Conservation (phyloP, 345 rosid genomes). For the Firmiana major region DNA sequence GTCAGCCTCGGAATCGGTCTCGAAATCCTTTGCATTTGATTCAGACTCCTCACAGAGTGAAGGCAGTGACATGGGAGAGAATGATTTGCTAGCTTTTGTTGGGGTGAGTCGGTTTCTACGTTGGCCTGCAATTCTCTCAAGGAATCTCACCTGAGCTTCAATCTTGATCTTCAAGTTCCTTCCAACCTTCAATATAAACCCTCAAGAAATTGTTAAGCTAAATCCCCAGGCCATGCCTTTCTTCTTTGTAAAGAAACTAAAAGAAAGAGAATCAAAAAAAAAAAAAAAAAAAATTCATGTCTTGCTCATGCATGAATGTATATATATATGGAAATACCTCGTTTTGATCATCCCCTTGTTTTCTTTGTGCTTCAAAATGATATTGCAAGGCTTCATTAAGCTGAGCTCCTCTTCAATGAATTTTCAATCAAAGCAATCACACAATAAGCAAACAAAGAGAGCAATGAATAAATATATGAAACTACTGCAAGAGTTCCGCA, state of each 20-base stretch:
- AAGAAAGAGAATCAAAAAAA: no score
- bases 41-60: conserved; percentile 50
- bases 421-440: not conserved
- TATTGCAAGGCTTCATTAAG: conserved; percentile 45
- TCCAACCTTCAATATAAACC: conserved; percentile 31
- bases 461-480: not conserved
- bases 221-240: not conserved
- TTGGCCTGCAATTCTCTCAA: conserved; percentile 37
- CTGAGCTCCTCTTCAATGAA: conserved; percentile 42
- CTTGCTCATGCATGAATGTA: not conserved
- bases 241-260: not conserved
- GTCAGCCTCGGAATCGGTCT: conserved; percentile 34
- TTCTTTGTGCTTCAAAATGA: conserved; percentile 41
- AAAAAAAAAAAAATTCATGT: not conserved
- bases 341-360: conserved; percentile 33
- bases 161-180: conserved; percentile 48
- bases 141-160: conserved; percentile 55
- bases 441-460: not conserved
- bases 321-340: conserved; percentile 30
- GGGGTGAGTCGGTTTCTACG: conserved; percentile 15
- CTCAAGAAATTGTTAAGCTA: not conserved
- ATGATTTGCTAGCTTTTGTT: conserved; percentile 21
- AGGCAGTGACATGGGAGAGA: conserved; percentile 36
- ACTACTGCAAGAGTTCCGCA: not conserved
- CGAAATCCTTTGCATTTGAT: conserved; percentile 34